Conservation (phyloP, 257 asterid genomes). For the Ajuga chamaepitys region DNA sequence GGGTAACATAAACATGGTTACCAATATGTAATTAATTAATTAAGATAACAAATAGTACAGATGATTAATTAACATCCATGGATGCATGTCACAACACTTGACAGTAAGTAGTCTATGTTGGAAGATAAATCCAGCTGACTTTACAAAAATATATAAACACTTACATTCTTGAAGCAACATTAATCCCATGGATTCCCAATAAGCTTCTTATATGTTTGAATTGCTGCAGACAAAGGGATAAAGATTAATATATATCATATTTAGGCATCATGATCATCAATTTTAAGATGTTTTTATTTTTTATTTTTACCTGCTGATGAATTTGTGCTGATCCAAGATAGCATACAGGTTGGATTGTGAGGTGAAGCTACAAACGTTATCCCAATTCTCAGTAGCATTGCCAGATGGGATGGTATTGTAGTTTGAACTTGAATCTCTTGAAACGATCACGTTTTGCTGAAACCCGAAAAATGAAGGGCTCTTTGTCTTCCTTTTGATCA, state of each 20-base stretch:
- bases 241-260: no score
- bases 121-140: no score
- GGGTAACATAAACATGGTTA: constrained; percentile 2
- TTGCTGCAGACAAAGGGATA: constrained; percentile 13
- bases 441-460: constrained; percentile 26
- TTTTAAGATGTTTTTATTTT: neutral
- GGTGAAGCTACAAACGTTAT: constrained; percentile 22
- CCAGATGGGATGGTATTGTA: constrained; percentile 14
- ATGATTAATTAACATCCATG: neutral
- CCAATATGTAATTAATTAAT: neutral
- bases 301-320: constrained; percentile 39
- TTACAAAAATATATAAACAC: constrained; percentile 28
- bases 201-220: constrained; percentile 30
- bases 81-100: neutral
- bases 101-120: constrained; percentile 19
- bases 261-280: neutral
- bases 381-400: constrained; percentile 33
- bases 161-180: constrained; percentile 18
- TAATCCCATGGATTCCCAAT: constrained; percentile 13
- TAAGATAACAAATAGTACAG: neutral
- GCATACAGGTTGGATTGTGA: constrained; percentile 35
- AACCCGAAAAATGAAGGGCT: constrained; percentile 23
- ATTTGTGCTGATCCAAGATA: constrained; percentile 37
- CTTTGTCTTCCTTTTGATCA: constrained; percentile 27
- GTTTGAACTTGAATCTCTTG: constrained; percentile 18